A percentile compares a stretch with the other conserved stretches of the same genome.
These are phyloP conservation scores for Sarocladium strictum DNA, from an alignment of 2,329 filamentous ascomycete species.

Conservation along the genomic window DNA sequence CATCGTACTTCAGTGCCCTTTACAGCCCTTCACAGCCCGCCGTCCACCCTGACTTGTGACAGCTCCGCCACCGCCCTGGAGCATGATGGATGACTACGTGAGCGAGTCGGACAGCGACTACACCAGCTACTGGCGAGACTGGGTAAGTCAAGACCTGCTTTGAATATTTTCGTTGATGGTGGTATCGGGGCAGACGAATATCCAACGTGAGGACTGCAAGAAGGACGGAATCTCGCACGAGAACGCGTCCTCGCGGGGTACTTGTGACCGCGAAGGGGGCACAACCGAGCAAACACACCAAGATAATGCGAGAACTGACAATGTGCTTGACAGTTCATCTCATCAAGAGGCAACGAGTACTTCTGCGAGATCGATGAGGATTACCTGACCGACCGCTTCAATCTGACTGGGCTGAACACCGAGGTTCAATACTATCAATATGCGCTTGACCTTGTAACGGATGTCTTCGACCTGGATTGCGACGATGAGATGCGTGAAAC, in stretches of 20 bases:
- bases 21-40: not conserved
- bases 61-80: not conserved
- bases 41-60: not conserved
- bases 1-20: not conserved
- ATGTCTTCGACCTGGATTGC: slow-evolving; percentile 97
- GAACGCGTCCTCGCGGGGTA: not conserved
- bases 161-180: not conserved
- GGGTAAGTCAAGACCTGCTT: slow-evolving; percentile 59
- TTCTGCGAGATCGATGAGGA: slow-evolving; percentile 99
- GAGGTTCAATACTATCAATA: slow-evolving; percentile 99
- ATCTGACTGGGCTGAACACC: slow-evolving; percentile 91
- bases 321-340: slow-evolving; percentile 71
- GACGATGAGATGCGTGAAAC: slow-evolving; percentile 97
- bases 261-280: too few relatives aligned
- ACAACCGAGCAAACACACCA: not conserved
- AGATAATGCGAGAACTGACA: not conserved
- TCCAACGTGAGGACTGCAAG: not conserved
- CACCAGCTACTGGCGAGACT: slow-evolving; percentile 98
- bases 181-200: not conserved
- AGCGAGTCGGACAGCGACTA: slow-evolving; percentile 99
- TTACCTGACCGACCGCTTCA: slow-evolving; percentile 96
- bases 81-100: slow-evolving; percentile 89
- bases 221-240: not conserved
- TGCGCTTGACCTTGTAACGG: slow-evolving; percentile 92
- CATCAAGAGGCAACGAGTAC: slow-evolving; percentile 95